Base-by-base conservation (phyloP, 2,329 filamentous ascomycete species). In the Alternaria triticina region DNA sequence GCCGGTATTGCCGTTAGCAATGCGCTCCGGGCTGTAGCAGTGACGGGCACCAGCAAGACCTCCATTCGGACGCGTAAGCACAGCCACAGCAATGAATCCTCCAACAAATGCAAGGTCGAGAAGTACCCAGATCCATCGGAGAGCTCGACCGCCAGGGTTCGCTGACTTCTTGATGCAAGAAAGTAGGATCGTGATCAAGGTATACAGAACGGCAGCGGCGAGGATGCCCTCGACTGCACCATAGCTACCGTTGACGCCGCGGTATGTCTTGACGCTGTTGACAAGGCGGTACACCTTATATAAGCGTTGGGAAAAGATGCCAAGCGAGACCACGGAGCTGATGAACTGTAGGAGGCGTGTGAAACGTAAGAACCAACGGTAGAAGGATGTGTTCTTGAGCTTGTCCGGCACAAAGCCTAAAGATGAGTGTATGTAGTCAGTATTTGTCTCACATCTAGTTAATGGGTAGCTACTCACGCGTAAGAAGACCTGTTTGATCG, bases 191-290 rank as follows among this genome's bases (percentile, higher is more conserved):
- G 75, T 71, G 62, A 81, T 66, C 50, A 83, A 68, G 0, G 80
- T 83, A 73, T 84, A 84, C 7, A 81, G 66, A 12, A 82, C 78
- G 5, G 82, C 82, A 6, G 82, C 82, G 10, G 81, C 79, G 22
- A 84, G 78, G 50, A 83, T 83, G 57, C 81, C 82, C 67, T 83
- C 81, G 40, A 84, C 82, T 17, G 82, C 80, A 23, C 79, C 76
- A 47, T 77, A 80, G 40, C 79, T 74, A 20, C 73, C 54, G 25
- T 71, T 67, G n/a, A 79, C 63, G 23, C 74, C 74, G 27, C 69
- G 69, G 22, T 70, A 67, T 2, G 65, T 67, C 51, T 75, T 77
- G 68, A 76, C 71, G 28, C 55, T 72, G 67, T 74, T 78, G 62
- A 75, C 72, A 28, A 83, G 77, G 22, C 76, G 78, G 62, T 80